Evolutionary conservation across 306 rosid genomes (phyloP).

Genomic region (Myrica gale): DNA sequence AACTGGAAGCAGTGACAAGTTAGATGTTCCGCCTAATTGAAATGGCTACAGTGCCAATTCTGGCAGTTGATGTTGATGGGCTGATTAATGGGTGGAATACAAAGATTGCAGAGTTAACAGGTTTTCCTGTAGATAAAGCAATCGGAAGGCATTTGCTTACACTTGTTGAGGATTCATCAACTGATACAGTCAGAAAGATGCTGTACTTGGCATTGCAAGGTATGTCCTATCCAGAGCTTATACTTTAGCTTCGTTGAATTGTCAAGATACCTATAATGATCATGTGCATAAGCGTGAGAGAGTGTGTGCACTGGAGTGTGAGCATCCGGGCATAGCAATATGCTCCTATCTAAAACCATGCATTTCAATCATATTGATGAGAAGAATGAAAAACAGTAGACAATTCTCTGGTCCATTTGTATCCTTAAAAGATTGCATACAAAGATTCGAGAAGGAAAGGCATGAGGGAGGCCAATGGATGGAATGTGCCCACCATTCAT

Average conservation of each 20-base stretch:
- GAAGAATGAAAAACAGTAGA: constrained; percentile 8
- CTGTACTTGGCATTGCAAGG: constrained; percentile 74
- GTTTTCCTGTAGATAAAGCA: constrained; percentile 76
- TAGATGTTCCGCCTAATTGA: constrained; percentile 95
- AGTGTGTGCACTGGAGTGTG: not conserved
- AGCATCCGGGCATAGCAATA: constrained; percentile 21
- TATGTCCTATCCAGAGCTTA: constrained; percentile 26
- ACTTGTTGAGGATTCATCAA: constrained; percentile 82
- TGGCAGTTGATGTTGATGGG: constrained; percentile 88
- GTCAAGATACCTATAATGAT: constrained; percentile 7
- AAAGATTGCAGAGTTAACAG: constrained; percentile 87
- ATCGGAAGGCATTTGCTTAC: constrained; percentile 75
- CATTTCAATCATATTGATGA: constrained; percentile 11
- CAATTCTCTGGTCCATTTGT: constrained; percentile 6
- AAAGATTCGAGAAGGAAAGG: constrained; percentile 10
- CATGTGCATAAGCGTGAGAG: not conserved
- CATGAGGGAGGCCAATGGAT: not conserved
- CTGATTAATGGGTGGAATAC: constrained; percentile 85
- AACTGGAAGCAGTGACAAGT: constrained; percentile 85
- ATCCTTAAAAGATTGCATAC: not conserved
- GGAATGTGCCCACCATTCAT: constrained; percentile 3
- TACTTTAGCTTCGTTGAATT: constrained; percentile 4
- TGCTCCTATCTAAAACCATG: constrained; percentile 1
- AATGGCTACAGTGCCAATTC: constrained; percentile 89
- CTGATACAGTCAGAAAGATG: constrained; percentile 57